These are phyloP conservation scores for Mycena maculata DNA, from an alignment of 768 basidiomycete species.

Conservation along the genomic window DNA sequence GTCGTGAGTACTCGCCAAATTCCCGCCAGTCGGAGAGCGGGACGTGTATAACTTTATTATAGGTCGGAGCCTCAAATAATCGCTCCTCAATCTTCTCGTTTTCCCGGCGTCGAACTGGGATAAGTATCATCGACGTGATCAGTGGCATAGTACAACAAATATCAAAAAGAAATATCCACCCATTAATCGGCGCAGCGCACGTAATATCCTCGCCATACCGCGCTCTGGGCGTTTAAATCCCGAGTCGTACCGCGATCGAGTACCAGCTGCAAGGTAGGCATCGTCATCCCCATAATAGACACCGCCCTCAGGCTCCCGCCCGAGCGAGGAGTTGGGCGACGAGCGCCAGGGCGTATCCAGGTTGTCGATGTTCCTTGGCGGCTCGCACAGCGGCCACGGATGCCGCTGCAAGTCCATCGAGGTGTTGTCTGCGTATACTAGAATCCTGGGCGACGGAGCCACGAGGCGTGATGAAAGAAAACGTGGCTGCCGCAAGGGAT, in stretches of 20 bases:
- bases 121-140: neutral
- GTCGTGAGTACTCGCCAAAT: conserved; percentile 27
- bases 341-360: conserved; percentile 13
- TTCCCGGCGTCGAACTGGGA: neutral
- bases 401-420: conserved; percentile 1
- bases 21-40: conserved; percentile 20
- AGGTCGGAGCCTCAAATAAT: neutral
- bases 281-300: too few species aligned
- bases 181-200: neutral
- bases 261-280: neutral
- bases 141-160: neutral
- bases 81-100: neutral
- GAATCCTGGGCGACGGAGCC: too few species aligned
- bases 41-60: neutral
- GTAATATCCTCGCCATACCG: neutral
- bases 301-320: too few species aligned
- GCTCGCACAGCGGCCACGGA: conserved; percentile 9
- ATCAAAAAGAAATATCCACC: neutral
- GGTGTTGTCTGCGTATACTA: too few species aligned
- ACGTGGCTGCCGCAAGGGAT: too few species aligned
- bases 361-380: conserved; percentile 11
- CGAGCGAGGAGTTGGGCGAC: conserved; percentile 5
- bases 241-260: neutral
- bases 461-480: too few species aligned
- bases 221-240: too few species aligned